A percentile compares a stretch with the other conserved stretches of the same genome.
These are phyloP conservation scores for Gynandropsis gynandra DNA, from an alignment of 345 rosid genomes.

Conservation along the genomic window DNA sequence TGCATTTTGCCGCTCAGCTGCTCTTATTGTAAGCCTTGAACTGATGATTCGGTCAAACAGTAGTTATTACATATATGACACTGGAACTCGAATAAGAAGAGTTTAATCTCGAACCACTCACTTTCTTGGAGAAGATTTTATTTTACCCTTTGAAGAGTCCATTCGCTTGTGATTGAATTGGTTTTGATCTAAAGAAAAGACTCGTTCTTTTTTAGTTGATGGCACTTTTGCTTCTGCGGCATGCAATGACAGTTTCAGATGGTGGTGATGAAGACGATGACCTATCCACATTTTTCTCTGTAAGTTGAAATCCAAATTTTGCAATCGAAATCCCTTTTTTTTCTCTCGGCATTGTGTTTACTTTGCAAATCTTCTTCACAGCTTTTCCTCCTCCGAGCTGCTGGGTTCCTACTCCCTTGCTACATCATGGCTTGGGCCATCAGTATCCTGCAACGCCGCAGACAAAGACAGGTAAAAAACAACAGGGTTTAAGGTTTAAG, in stretches of 20 bases:
- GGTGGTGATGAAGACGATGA: conserved; percentile 65
- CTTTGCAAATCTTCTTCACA: conserved; percentile 27
- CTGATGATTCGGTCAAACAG: too few relatives aligned
- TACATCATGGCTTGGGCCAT: conserved; percentile 99
- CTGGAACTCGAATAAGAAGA: too few relatives aligned
- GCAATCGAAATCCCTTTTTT: background rate
- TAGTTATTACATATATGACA: too few relatives aligned
- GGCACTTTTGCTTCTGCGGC: conserved; percentile 76
- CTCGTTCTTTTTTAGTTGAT: conserved; percentile 41
- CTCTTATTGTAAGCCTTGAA: conserved; percentile 53
- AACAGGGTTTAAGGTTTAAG: too few relatives aligned
- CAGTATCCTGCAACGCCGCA: conserved; percentile 76
- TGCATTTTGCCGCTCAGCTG: conserved; percentile 87
- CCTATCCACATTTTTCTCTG: conserved; percentile 65
- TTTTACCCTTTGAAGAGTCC: too few relatives aligned
- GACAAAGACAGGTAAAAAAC: conserved; percentile 81
- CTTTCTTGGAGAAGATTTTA: too few relatives aligned
- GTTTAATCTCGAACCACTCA: too few relatives aligned
- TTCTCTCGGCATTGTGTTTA: conserved; percentile 2
- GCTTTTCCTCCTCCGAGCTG: conserved; percentile 82
- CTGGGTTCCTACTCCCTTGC: conserved; percentile 83
- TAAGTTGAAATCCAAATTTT: conserved; percentile 32
- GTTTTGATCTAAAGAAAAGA: background rate
- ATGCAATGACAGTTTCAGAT: conserved; percentile 62
- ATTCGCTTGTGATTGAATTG: too few relatives aligned